Evolutionary conservation across 495 filamentous ascomycete genomes (phyloP).

Genomic region (Schizothecium vesticola): DNA sequence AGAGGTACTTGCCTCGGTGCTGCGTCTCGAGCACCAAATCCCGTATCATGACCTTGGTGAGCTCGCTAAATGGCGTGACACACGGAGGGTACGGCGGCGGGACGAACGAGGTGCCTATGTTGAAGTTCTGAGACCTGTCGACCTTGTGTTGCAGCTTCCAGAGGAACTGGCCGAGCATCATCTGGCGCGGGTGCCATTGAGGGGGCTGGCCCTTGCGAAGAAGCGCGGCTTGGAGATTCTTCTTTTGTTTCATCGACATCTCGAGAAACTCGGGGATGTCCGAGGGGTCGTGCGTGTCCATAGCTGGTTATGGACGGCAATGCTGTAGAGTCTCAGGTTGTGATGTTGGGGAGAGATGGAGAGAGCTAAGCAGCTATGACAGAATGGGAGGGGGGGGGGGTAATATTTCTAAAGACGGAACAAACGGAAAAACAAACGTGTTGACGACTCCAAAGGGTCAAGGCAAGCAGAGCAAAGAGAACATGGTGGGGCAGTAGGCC

Average conservation of each 20-base stretch:
- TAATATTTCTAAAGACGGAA: background rate
- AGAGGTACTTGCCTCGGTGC: conserved; percentile 39
- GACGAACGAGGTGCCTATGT: conserved; percentile 1
- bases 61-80: background rate
- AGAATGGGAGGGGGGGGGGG: background rate
- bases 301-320: background rate
- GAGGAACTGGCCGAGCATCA: background rate
- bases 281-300: conserved; percentile 7
- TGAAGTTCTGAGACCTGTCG: background rate
- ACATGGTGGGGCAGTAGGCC: background rate
- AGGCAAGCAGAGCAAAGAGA: background rate
- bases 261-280: background rate
- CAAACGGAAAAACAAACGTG: background rate
- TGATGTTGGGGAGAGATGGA: background rate
- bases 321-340: background rate
- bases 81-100: conserved; percentile 11
- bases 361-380: background rate
- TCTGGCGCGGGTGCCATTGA: background rate
- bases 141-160: background rate
- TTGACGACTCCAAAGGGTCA: background rate
- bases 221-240: background rate
- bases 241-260: background rate
- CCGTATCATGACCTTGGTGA: conserved; percentile 6
- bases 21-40: conserved; percentile 40
- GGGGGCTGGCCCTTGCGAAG: conserved; percentile 3